A percentile compares a stretch with the other conserved stretches of the same genome.
Conservation (phyloP, 1,284 basidiomycete species). For the Filobasidium uniguttulatum region DNA sequence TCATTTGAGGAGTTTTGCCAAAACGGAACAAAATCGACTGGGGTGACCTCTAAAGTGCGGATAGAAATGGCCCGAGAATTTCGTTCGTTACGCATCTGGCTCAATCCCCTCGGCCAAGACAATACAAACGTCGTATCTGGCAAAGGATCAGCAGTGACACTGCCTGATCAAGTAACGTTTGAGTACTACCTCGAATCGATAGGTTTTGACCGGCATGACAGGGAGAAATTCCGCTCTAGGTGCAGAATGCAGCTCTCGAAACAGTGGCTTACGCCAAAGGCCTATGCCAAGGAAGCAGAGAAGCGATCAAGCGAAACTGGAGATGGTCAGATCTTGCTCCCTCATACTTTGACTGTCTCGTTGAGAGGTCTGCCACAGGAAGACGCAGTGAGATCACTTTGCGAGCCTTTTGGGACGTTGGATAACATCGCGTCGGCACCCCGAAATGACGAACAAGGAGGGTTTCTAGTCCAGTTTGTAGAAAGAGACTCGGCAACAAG, state of each 20-base stretch:
- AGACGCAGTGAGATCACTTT: conserved; percentile 3
- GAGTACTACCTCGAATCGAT: conserved; percentile 11
- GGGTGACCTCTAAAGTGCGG: neutral
- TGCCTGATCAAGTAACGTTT: conserved; percentile 1
- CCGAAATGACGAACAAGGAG: neutral
- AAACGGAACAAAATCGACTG: conserved; percentile 5
- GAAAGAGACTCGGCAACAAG: conserved; percentile 12
- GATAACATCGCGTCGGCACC: conserved; percentile 5
- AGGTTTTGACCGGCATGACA: conserved; percentile 3
- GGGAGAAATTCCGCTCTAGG: conserved; percentile 7
- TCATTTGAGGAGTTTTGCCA: neutral
- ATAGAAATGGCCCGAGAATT: conserved; percentile 8
- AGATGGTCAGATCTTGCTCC: neutral
- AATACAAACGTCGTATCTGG: neutral
- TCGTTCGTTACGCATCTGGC: conserved; percentile 3
- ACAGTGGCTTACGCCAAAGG: no score
- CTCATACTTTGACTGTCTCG: neutral
- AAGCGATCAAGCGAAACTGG: neutral
- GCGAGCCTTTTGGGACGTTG: conserved; percentile 11
- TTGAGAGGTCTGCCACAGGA: neutral
- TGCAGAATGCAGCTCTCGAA: conserved; percentile 1
- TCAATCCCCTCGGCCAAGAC: neutral
- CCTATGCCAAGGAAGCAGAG: neutral
- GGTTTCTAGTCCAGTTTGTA: conserved; percentile 10
- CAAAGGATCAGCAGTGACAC: neutral